Base-by-base conservation (phyloP, 768 basidiomycete species). In the Cyclocybe aegerita region DNA sequence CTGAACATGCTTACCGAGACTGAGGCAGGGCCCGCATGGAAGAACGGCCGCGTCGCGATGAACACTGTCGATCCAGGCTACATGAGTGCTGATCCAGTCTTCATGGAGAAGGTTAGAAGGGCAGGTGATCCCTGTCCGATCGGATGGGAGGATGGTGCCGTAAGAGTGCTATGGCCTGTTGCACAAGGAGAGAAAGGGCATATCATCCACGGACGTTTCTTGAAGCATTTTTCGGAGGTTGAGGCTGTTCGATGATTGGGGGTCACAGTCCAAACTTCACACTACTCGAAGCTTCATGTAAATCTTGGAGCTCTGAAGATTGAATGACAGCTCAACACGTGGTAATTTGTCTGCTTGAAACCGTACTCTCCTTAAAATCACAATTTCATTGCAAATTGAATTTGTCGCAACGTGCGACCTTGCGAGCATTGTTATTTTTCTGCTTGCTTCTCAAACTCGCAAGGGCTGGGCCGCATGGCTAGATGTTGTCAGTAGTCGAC, bases 1-100 rank as follows among this genome's bases (percentile, higher is more conserved):
- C 56, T 70, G 29, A 70, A 70, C 45, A 71, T 71, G 70, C 58
- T 70, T 16, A 67, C 69, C 3, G 67, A 71, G 47, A 72, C 69
- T 0, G 61, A 70, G 50, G 69, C 67, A 2, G 52, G 48, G 9
- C 42, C 60, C 37, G 62, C 65, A 39, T 70, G 67, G 68, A 53
- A 63, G 43, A 49, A 40, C 16, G 53, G 61, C 36, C 59, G 61
- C 11, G 62, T 71, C 2, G 64, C 63, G 6, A 65, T 70, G 23
- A 70, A 70, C 46, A 60, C 61, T 0, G 70, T 71, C 12, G 68
- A 73, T 54, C 70, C 67, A 12, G 70, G 66, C 7, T 73, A 70
- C 43, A 58, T 70, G 63, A 71, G 70, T 55, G 68, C 67, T 31
- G 70, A 68, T 45, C 65, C 67, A 7, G 57, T 62, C 42, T 68